Evolutionary conservation across 257 asterid genomes (phyloP).

Genomic region (Penstemon newberryi): DNA sequence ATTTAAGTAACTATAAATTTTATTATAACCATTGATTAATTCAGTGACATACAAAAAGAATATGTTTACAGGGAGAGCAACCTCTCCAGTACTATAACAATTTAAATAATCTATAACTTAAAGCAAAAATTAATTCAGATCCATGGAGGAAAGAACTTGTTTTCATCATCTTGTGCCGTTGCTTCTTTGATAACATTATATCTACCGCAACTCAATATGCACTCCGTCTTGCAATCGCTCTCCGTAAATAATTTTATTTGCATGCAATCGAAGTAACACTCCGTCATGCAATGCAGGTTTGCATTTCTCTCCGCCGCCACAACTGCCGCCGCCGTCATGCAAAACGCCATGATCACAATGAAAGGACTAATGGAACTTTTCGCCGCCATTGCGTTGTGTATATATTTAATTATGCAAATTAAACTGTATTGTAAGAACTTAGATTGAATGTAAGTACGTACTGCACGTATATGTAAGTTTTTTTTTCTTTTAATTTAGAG

Average conservation of each 20-base stretch:
- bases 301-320: conserved; percentile 28
- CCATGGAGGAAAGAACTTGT: conserved; percentile 40
- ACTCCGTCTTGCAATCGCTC: conserved; percentile 40
- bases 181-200: neutral
- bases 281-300: conserved; percentile 34
- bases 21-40: neutral
- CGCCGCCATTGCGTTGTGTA: conserved; percentile 20
- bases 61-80: no score
- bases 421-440: neutral
- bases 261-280: conserved; percentile 42
- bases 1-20: neutral
- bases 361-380: neutral
- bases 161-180: conserved; percentile 16
- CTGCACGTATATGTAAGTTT: conserved; percentile 2
- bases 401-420: neutral
- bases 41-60: neutral
- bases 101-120: neutral
- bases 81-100: no score
- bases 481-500: neutral
- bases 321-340: neutral
- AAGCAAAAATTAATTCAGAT: conserved; percentile 19
- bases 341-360: neutral
- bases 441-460: neutral
- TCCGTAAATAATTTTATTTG: conserved; percentile 35
- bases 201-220: conserved; percentile 36